A percentile compares a stretch with the other conserved stretches of the same genome.
These are phyloP conservation scores for Astrothelium macrocarpum DNA, from an alignment of 495 filamentous ascomycete species.

Conservation along the genomic window DNA sequence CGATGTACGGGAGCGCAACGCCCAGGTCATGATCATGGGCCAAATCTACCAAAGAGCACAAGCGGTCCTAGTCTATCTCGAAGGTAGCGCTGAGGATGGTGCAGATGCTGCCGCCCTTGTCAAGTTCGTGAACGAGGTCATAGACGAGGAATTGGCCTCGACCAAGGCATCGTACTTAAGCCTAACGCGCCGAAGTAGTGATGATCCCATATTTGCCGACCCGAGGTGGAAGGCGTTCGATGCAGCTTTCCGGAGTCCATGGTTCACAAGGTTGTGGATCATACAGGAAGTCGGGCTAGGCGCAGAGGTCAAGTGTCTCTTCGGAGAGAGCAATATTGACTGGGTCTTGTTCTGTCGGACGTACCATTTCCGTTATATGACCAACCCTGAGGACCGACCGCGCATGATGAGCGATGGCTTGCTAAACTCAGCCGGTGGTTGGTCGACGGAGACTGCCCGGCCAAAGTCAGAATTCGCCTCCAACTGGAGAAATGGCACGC, in stretches of 20 bases:
- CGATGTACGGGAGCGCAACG: slow-evolving; percentile 21
- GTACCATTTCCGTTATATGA: background rate
- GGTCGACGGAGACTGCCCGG: background rate
- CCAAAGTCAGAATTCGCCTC: background rate
- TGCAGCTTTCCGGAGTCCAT: slow-evolving; percentile 12
- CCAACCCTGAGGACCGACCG: background rate
- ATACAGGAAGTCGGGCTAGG: slow-evolving; percentile 21
- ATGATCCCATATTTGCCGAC: slow-evolving; percentile 11
- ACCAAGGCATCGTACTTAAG: background rate
- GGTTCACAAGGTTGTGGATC: slow-evolving; percentile 22
- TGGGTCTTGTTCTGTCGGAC: background rate
- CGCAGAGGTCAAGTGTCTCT: slow-evolving; percentile 12
- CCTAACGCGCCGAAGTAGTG: slow-evolving; percentile 4
- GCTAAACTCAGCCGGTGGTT: background rate
- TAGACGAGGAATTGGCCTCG: slow-evolving; percentile 1
- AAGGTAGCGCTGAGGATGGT: slow-evolving; percentile 17
- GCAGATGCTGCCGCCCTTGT: slow-evolving; percentile 12
- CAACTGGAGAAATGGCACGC: background rate
- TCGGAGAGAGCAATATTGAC: background rate
- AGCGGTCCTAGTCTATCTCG: slow-evolving; percentile 21
- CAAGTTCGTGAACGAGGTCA: background rate
- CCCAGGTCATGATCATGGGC: slow-evolving; percentile 26
- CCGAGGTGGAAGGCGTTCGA: slow-evolving; percentile 16
- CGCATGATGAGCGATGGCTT: background rate
- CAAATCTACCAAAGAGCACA: slow-evolving; percentile 22